Percentiles rank a stretch among this genome's conserved stretches.
Conservation (phyloP, 2,329 filamentous ascomycete genomes). For the Stagonosporopsis cucurbitacearum region DNA sequence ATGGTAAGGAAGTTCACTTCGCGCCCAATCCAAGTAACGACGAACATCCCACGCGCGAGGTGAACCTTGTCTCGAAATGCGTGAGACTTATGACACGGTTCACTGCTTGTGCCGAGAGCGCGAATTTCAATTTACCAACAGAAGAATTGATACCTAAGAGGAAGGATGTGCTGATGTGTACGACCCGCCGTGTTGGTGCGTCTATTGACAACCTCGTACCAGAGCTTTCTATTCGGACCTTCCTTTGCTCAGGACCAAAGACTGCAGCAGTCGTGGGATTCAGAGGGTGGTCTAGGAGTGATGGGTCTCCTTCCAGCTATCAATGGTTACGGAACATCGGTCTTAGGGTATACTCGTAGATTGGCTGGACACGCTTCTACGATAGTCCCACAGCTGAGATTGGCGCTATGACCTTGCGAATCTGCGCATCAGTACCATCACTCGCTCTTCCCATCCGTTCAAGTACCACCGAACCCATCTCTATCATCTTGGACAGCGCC, state of each 20-base stretch:
- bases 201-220: not conserved
- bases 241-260: not conserved
- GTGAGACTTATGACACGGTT: not conserved
- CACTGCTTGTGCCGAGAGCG: not conserved
- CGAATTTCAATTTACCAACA: too few relatives aligned
- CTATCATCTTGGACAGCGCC: not conserved
- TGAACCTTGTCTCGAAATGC: not conserved
- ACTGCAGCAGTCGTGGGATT: not conserved
- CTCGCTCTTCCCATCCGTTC: not conserved
- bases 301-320: not conserved
- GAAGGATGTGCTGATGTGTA: not conserved
- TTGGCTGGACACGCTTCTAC: not conserved
- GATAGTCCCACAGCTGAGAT: not conserved
- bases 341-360: not conserved
- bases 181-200: not conserved
- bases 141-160: not conserved
- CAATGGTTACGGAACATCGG: not conserved
- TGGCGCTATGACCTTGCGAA: not conserved
- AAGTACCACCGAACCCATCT: not conserved
- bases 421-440: not conserved
- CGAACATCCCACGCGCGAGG: not conserved
- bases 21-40: not conserved
- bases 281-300: not conserved
- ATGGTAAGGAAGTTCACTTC: not conserved
- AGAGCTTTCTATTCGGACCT: not conserved